phyloP scores from a whole-genome alignment of 371 early-diverging fungal species.

The Rhizopus stolonifer region DNA sequence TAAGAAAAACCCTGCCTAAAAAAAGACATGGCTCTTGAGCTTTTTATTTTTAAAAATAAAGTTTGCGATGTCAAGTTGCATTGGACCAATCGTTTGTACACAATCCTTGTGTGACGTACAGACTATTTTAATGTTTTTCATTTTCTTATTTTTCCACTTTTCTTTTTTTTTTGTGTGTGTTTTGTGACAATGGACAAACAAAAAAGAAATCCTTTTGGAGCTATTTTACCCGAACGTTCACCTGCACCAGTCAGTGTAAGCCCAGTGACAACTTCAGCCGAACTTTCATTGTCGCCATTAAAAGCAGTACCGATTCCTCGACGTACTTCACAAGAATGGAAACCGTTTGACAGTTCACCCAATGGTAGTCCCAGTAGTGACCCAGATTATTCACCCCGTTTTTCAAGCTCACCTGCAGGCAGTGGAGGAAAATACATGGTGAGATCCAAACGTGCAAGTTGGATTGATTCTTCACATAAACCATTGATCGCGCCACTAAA shows the following conservation, averaged over 20 bases:
- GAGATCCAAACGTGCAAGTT: conserved; percentile 38
- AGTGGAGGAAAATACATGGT: conserved; percentile 42
- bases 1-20: too few relatives aligned
- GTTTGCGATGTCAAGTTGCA: too few relatives aligned
- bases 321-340: too few relatives aligned
- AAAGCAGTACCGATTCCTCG: conserved; percentile 46
- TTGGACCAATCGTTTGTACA: background rate
- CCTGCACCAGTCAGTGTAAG: conserved; percentile 21
- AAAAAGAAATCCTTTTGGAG: background rate
- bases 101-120: background rate
- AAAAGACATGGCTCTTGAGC: too few relatives aligned
- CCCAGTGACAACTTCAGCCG: conserved; percentile 23
- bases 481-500: conserved; percentile 14
- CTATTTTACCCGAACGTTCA: too few relatives aligned
- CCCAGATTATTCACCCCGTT: conserved; percentile 25
- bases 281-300: conserved; percentile 20
- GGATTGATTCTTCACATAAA: conserved; percentile 31
- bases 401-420: conserved; percentile 35
- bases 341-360: too few relatives aligned
- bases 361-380: conserved; percentile 31
- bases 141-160: background rate
- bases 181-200: background rate
- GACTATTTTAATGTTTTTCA: background rate
- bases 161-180: background rate
- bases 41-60: too few relatives aligned